These are phyloP conservation scores for Eutypella sp. DNA, from an alignment of 2,329 filamentous ascomycete species.

Conservation along the genomic window DNA sequence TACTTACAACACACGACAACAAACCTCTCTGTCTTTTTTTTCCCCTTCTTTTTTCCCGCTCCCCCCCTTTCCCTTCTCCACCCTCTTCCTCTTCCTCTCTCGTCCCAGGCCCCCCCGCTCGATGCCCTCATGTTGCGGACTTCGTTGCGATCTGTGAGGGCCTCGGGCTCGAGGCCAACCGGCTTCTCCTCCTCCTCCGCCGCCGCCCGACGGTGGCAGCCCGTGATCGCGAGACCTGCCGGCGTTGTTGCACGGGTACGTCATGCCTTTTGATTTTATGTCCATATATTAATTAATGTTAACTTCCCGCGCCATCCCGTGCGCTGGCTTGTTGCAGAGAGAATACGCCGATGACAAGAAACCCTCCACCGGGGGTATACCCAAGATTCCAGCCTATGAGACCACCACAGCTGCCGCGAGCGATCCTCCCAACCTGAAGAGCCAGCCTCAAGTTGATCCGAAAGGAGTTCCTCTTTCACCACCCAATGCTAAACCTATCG, in stretches of 20 bases:
- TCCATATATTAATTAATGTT: too few species aligned
- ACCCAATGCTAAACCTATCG: conserved; percentile 30
- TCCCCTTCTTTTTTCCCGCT: too few species aligned
- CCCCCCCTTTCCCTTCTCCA: conserved; percentile 7
- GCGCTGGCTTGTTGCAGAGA: conserved; percentile 38
- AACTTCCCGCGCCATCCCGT: too few species aligned
- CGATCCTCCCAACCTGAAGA: conserved; percentile 29
- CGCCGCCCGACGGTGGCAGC: conserved; percentile 56
- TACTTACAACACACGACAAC: too few species aligned
- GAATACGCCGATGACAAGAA: conserved; percentile 53
- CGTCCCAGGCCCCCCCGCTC: too few species aligned
- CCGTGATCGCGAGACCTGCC: conserved; percentile 32
- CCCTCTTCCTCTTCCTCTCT: too few species aligned
- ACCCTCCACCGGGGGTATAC: conserved; percentile 40
- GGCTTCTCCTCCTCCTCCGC: conserved; percentile 39
- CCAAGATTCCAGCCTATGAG: conserved; percentile 50
- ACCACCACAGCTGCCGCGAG: conserved; percentile 45
- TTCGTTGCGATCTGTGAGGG: conserved; percentile 61
- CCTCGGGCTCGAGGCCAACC: conserved; percentile 50
- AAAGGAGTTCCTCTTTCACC: conserved; percentile 37
- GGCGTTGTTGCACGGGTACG: conserved; percentile 37
- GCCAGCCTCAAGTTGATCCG: conserved; percentile 30
- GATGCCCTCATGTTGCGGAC: conserved; percentile 63
- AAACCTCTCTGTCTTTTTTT: too few species aligned
- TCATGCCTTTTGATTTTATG: not conserved